These are phyloP conservation scores for Globisporangium emineosum DNA, from an alignment of 352 stramenopile species.

Conservation along the genomic window DNA sequence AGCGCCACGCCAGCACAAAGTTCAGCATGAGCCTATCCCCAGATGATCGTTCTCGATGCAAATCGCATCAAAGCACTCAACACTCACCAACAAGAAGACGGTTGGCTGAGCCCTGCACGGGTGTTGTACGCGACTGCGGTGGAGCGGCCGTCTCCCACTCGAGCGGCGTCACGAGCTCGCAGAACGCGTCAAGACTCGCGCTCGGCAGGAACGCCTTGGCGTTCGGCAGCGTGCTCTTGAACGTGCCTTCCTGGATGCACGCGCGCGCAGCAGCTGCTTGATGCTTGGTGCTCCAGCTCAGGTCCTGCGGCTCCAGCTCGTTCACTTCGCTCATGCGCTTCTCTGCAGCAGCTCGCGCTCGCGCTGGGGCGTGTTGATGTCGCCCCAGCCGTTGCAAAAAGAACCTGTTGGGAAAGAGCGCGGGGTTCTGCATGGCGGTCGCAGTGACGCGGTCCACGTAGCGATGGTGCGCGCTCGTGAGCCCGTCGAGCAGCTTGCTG, in stretches of 20 bases:
- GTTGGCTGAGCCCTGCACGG: conserved; percentile 21
- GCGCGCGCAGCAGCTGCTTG: conserved; percentile 32
- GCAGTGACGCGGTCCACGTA: conserved; percentile 67
- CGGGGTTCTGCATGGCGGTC: conserved; percentile 62
- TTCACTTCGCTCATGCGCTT: conserved; percentile 60
- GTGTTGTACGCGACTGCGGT: background rate
- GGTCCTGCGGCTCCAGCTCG: conserved; percentile 26
- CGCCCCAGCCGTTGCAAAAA: conserved; percentile 80
- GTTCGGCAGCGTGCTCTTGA: conserved; percentile 60
- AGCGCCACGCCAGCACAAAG: background rate
- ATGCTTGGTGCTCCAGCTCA: conserved; percentile 34
- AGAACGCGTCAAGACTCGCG: conserved; percentile 58
- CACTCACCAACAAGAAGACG: conserved; percentile 26
- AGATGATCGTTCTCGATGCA: background rate
- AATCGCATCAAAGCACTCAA: background rate
- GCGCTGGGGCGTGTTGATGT: conserved; percentile 56
- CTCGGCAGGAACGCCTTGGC: conserved; percentile 48
- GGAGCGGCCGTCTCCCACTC: conserved; percentile 31
- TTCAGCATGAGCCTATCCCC: background rate
- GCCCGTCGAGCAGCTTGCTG: conserved; percentile 49
- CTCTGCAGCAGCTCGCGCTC: conserved; percentile 57
- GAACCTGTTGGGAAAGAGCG: conserved; percentile 77
- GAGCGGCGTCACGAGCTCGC: conserved; percentile 65
- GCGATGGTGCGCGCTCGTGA: conserved; percentile 63
- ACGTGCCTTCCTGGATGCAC: conserved; percentile 44